Conservation (phyloP, 2,329 filamentous ascomycete genomes). For the Epichloe brachyelytri region DNA sequence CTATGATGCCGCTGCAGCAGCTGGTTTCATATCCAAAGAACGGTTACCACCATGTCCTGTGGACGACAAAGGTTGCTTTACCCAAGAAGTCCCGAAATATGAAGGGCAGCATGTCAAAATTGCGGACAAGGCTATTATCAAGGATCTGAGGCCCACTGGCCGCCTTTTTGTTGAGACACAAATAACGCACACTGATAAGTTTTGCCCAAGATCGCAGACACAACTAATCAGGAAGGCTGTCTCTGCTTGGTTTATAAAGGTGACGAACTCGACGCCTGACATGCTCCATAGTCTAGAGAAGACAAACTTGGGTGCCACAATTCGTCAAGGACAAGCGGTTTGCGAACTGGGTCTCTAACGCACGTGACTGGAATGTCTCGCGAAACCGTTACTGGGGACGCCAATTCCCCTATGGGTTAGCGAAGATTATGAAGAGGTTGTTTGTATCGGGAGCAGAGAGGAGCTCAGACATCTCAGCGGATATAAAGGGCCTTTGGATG, state of each 20-base stretch:
- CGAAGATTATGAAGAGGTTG: constrained; percentile 14
- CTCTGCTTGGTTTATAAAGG: constrained; percentile 17
- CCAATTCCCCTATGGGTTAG: constrained; percentile 16
- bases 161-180: constrained; percentile 13
- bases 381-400: constrained; percentile 15
- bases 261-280: constrained; percentile 10
- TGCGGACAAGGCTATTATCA: constrained; percentile 16
- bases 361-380: constrained; percentile 14
- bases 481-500: constrained; percentile 10
- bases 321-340: constrained; percentile 16
- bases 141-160: constrained; percentile 12
- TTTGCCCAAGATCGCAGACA: constrained; percentile 16
- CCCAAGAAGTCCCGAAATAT: constrained; percentile 13
- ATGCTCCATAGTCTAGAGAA: constrained; percentile 14
- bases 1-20: constrained; percentile 53
- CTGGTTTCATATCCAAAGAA: constrained; percentile 50
- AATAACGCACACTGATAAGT: constrained; percentile 13
- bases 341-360: constrained; percentile 14
- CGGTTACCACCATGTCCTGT: constrained; percentile 59
- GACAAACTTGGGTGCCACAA: constrained; percentile 13
- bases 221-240: constrained; percentile 15
- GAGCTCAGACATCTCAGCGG: constrained; percentile 14
- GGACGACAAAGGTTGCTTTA: constrained; percentile 33
- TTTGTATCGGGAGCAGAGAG: constrained; percentile 13
- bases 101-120: constrained; percentile 15